Conservation (phyloP, 495 filamentous ascomycete species). For the Penicillium waksmanii region DNA sequence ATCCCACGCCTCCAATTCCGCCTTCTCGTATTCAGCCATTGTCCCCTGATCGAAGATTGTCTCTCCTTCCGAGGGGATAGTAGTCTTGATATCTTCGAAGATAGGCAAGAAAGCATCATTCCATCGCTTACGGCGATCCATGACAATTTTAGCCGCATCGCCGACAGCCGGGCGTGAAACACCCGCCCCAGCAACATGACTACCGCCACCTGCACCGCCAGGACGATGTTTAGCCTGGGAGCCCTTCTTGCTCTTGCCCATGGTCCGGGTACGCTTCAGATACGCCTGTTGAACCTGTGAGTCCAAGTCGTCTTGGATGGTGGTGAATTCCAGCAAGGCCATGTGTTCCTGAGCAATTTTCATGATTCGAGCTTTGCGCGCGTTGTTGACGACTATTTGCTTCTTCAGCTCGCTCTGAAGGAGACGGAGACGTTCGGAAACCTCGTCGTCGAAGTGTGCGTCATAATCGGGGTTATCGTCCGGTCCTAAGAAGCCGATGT, state of each 20-base stretch:
- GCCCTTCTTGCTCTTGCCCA: constrained; percentile 88
- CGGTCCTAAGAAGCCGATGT: constrained; percentile 83
- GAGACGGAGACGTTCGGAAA: constrained; percentile 83
- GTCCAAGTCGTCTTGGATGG: constrained; percentile 96
- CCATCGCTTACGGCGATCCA: constrained; percentile 88
- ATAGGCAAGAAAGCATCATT: constrained; percentile 83
- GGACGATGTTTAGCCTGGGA: constrained; percentile 72
- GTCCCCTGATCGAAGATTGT: constrained; percentile 66
- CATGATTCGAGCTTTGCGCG: constrained; percentile 81
- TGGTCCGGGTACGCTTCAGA: constrained; percentile 91
- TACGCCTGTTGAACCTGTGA: constrained; percentile 94
- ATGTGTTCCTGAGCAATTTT: constrained; percentile 88
- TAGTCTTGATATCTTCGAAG: constrained; percentile 73
- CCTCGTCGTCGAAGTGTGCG: constrained; percentile 90
- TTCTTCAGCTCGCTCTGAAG: constrained; percentile 82
- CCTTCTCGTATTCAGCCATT: constrained; percentile 63
- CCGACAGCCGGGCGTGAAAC: constrained; percentile 81
- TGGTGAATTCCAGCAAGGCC: constrained; percentile 93
- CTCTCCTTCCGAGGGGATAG: constrained; percentile 56
- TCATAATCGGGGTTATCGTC: constrained; percentile 78
- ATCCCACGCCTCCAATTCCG: constrained; percentile 76
- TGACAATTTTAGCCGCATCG: constrained; percentile 82
- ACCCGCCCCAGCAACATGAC: constrained; percentile 53
- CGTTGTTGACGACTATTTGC: constrained; percentile 82
- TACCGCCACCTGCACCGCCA: constrained; percentile 59